Evolutionary conservation across 2,329 filamentous ascomycete genomes (phyloP).

Genomic region (Colletotrichum theobromicola): DNA sequence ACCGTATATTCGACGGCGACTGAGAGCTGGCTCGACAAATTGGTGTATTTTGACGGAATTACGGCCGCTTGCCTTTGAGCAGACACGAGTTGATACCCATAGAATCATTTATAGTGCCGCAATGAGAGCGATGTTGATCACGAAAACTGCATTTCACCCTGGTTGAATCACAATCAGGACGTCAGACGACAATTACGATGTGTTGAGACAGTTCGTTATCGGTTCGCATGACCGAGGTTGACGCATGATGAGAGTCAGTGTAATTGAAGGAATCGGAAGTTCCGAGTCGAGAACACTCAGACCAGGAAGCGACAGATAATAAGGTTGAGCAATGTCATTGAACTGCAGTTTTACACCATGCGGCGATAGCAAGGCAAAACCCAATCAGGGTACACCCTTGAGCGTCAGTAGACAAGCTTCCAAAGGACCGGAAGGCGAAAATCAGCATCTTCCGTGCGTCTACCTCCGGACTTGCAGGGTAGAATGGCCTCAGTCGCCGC

Average conservation of each 20-base stretch:
- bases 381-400: not conserved
- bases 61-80: not conserved
- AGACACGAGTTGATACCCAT: not conserved
- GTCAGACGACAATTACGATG: not conserved
- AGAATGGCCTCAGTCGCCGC: not conserved
- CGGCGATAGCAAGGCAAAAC: not conserved
- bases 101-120: not conserved
- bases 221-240: not conserved
- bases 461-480: not conserved
- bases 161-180: not conserved
- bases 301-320: not conserved
- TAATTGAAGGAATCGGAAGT: not conserved
- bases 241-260: not conserved
- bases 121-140: not conserved
- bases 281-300: not conserved
- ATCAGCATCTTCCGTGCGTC: not conserved
- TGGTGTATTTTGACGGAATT: not conserved
- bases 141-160: not conserved
- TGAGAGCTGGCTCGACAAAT: not conserved
- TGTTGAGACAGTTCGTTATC: not conserved
- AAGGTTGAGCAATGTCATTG: not conserved
- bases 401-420: not conserved
- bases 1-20: slow-evolving; percentile 10
- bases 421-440: not conserved
- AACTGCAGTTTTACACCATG: not conserved